Base-by-base conservation (phyloP, 257 asterid species). In the Dorcoceras hygrometricum region DNA sequence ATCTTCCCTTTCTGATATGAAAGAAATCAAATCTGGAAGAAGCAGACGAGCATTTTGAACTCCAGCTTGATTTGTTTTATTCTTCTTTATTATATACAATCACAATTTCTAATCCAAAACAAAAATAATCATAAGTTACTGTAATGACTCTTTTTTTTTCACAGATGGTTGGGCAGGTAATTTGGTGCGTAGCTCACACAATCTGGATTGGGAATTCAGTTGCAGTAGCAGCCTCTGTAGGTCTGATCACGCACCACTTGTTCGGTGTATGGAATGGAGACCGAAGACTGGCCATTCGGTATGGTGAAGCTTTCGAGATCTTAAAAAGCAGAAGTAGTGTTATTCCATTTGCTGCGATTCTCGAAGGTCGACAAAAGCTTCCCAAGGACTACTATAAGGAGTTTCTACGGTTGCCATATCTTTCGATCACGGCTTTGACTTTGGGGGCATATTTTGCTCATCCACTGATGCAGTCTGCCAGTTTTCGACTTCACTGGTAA, bases 191-290 rank as follows among this genome's bases (percentile, higher is more conserved):
- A 27, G 99, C 96, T 43, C 99, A 90, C 85, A 85, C 95, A 28
- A 56, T 90, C 19, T 94, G 99, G 99, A 90, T 94, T 0, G 97
- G 99, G 55, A 94, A 94, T 55, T 90, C 97, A 29, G 99, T 94
- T 28, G 78, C 90, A 7, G 82, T 79, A 29, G 96, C 99, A 26
- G 95, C 97, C 50, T 94, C 99, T 24, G 71, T 77, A 36, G 99
- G 99, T 57, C 78, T 94, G 78, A 94, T 94, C 0, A 95, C 86
- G 4, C 99, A 94, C 87, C 99, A 94, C 77, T 75, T 94, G 16
- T 88, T 90, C 72, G 97, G 99, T 11, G 96, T 81, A 23, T 90
- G 99, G 99, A 94, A 87, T 62, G 99, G 99, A 24, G 99, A 94
- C 75, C 78, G 97, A 20, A 83, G 99, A 70, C 71, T 94, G 77